phyloP scores from a whole-genome alignment of 2,329 filamentous ascomycete species.

The Phaeosphaeriaceae sp. region DNA sequence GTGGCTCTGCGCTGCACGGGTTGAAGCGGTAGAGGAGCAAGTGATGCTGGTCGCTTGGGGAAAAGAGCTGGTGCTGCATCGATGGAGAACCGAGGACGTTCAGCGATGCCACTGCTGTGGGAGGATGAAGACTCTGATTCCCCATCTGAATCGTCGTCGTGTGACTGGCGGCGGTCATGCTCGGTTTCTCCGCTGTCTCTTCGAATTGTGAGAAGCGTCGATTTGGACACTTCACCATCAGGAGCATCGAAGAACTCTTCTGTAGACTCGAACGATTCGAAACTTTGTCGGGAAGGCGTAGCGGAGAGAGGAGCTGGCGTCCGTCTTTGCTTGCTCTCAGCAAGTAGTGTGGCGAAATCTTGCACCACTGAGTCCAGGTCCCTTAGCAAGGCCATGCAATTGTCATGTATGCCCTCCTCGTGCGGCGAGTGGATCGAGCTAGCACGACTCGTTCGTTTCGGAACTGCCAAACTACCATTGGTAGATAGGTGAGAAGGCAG shows the following conservation, averaged over 20 bases:
- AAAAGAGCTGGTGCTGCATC: constrained; percentile 64
- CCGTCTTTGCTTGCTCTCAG: constrained; percentile 80
- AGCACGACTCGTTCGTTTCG: constrained; percentile 41
- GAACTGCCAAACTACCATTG: constrained; percentile 44
- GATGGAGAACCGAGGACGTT: constrained; percentile 39
- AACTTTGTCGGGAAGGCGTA: constrained; percentile 66
- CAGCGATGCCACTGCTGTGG: constrained; percentile 57
- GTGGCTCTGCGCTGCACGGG: constrained; percentile 73
- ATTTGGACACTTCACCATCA: constrained; percentile 61
- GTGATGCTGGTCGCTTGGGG: constrained; percentile 76
- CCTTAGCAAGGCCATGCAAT: constrained; percentile 81
- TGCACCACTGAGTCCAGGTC: constrained; percentile 85
- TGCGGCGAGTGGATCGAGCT: constrained; percentile 51
- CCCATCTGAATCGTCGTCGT: constrained; percentile 54
- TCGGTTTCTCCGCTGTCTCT: constrained; percentile 67
- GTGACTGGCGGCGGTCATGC: constrained; percentile 40
- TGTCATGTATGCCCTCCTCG: constrained; percentile 76
- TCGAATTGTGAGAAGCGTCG: constrained; percentile 78
- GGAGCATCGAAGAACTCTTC: constrained; percentile 95
- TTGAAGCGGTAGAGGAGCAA: constrained; percentile 78
- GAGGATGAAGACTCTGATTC: constrained; percentile 73
- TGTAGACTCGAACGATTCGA: constrained; percentile 76
- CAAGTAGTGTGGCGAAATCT: constrained; percentile 81
- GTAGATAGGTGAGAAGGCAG: constrained; percentile 37
- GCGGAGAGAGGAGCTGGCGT: constrained; percentile 56